A percentile compares a stretch with the other conserved stretches of the same genome.
These are phyloP conservation scores for Ceratopteris richardii DNA, from an alignment of 75 land plant species.

Conservation along the genomic window DNA sequence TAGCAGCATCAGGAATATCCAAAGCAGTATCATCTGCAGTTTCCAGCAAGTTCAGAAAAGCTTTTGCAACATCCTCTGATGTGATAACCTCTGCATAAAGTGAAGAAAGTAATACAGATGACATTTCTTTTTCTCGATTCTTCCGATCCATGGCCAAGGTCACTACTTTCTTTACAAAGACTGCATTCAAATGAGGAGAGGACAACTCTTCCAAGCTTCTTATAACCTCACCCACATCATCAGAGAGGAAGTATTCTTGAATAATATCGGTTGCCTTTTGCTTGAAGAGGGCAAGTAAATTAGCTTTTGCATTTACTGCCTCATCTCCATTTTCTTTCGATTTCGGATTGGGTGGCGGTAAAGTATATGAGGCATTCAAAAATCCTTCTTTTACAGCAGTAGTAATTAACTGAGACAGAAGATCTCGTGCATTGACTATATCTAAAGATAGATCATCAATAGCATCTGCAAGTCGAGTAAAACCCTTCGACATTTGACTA, in stretches of 20 bases:
- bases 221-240: slow-evolving; percentile 34
- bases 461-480: slow-evolving; percentile 42
- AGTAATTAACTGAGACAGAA: slow-evolving; percentile 40
- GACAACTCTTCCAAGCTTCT: slow-evolving; percentile 32
- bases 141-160: slow-evolving; percentile 60
- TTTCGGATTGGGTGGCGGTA: slow-evolving; percentile 4
- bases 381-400: slow-evolving; percentile 65
- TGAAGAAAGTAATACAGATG: slow-evolving; percentile 48
- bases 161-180: slow-evolving; percentile 44
- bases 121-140: slow-evolving; percentile 61
- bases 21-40: slow-evolving; percentile 45
- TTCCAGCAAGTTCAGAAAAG: slow-evolving; percentile 29
- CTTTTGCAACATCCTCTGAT: slow-evolving; percentile 27
- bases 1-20: slow-evolving; percentile 32
- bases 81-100: slow-evolving; percentile 52
- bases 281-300: slow-evolving; percentile 21
- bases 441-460: slow-evolving; percentile 58
- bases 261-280: slow-evolving; percentile 26
- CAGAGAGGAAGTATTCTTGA: slow-evolving; percentile 40
- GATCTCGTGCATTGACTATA: slow-evolving; percentile 43
- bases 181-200: slow-evolving; percentile 32
- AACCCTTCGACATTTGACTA: slow-evolving; percentile 72
- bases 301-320: slow-evolving; percentile 8
- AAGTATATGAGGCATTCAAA: slow-evolving; percentile 40
- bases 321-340: neutral